phyloP scores from a whole-genome alignment of 2,329 filamentous ascomycete genomes.

The Talaromyces sp. region DNA sequence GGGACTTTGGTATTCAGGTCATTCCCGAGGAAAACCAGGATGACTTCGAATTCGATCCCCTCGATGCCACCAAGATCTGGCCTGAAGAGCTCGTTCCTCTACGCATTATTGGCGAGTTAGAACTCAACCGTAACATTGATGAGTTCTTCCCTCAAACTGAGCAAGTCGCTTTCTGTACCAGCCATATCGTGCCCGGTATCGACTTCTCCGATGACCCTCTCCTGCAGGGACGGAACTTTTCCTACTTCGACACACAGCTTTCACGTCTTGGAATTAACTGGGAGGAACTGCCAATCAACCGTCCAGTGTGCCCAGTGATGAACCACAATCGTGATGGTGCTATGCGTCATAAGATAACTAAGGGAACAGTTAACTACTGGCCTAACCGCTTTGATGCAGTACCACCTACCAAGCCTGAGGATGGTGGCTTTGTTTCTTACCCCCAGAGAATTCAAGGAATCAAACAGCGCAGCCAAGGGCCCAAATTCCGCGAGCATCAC shows the following conservation, averaged over 20 bases:
- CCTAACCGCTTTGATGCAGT: constrained; percentile 65
- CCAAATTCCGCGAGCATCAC: constrained; percentile 75
- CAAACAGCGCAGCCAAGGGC: constrained; percentile 63
- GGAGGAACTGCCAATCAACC: constrained; percentile 68
- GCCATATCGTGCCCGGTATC: constrained; percentile 74
- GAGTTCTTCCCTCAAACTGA: constrained; percentile 82
- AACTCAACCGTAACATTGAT: constrained; percentile 75
- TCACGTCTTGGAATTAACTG: constrained; percentile 67
- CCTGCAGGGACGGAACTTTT: constrained; percentile 68
- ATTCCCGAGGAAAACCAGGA: constrained; percentile 69
- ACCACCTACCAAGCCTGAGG: constrained; percentile 59
- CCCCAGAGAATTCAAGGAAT: constrained; percentile 64
- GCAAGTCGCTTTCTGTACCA: constrained; percentile 78
- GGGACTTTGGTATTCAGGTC: constrained; percentile 79
- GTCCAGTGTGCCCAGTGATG: constrained; percentile 66
- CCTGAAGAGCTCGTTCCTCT: constrained; percentile 73
- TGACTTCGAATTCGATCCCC: constrained; percentile 79
- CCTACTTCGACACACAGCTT: constrained; percentile 51
- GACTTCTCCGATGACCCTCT: constrained; percentile 74
- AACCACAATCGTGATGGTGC: constrained; percentile 72
- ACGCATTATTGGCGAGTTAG: constrained; percentile 72
- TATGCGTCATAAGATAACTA: constrained; percentile 68
- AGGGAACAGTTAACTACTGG: constrained; percentile 74
- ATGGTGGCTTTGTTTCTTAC: constrained; percentile 69
- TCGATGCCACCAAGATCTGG: constrained; percentile 84